Evolutionary conservation across 2,329 filamentous ascomycete genomes (phyloP), one percentile per base, ranked within the genome.

Genomic region (Periconia sp.): DNA sequence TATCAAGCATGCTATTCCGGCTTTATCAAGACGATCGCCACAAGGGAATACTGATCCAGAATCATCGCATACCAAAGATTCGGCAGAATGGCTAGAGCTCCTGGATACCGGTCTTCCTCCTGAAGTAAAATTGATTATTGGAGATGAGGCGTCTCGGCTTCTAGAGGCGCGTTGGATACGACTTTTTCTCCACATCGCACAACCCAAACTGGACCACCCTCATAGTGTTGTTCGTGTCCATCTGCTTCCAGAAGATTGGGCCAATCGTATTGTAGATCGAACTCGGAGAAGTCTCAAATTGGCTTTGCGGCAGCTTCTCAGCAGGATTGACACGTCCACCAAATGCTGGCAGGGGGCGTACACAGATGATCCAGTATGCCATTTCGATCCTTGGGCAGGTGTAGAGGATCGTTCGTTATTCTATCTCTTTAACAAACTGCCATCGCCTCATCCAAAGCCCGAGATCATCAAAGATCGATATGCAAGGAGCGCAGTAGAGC

Each of bases 391-490:
- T 6, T 77, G 76, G 63, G 72, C 77, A 8, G 70, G 68, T 1
- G 58, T 71, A 14, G 74, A 82, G 17, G 70, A 80, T 10, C 66
- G 76, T 1, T 87, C 87, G 0, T 73, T 92, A 1, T 83, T 91
- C 45, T 81, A 86, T 27, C 75, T 91, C 45, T 92, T 92, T 78
- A 92, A 92, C 69, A 84, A 76, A 2, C 79, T 92, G 1, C 85
- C 87, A 0, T 90, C 89, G 0, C 90, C 90, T 0, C 68, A 76
- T 2, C 89, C 90, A 1, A 67, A 74, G n/a, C 76, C 80, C 0
- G 72, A 77, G 1, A 58, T 63, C 0, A 75, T 89, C 8, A 56
- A 64, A 1, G 82, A 86, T 52, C 69, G 72, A 0, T 80, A 85
- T 53, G 75, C 79, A 1, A 78, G 77, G 45, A 75, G 81, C 23